Conservation (phyloP, 371 early-diverging fungal genomes). For the Apophysomyces ossiformis region DNA sequence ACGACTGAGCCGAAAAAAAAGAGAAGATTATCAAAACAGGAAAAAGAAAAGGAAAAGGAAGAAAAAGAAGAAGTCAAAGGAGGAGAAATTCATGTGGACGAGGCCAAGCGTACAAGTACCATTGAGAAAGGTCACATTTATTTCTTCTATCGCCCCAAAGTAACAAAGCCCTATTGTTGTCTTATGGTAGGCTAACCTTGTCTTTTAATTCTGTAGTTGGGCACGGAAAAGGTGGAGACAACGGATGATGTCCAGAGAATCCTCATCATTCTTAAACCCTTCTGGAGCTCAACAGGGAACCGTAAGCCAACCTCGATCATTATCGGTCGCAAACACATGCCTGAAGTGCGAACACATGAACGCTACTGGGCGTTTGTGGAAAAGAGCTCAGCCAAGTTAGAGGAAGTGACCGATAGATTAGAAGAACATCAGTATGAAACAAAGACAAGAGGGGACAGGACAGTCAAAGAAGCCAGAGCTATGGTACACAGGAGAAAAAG, state of each 20-base stretch:
- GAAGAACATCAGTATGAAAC: constrained; percentile 42
- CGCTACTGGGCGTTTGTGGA: constrained; percentile 53
- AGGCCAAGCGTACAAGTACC: constrained; percentile 16
- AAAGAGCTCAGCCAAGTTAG: constrained; percentile 28
- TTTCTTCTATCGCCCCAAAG: constrained; percentile 55
- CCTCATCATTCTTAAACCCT: constrained; percentile 48
- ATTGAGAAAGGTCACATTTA: constrained; percentile 45
- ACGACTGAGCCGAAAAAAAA: constrained; percentile 6
- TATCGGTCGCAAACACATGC: constrained; percentile 37
- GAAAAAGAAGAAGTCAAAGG: constrained; percentile 8
- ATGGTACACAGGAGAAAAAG: constrained; percentile 28
- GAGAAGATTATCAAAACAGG: constrained; percentile 14
- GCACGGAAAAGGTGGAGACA: constrained; percentile 21
- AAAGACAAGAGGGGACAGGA: constrained; percentile 46
- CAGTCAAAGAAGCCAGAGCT: constrained; percentile 34
- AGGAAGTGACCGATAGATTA: constrained; percentile 27
- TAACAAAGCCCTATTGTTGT: constrained; percentile 2
- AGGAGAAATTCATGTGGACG: not conserved
- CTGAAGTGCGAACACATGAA: constrained; percentile 17
- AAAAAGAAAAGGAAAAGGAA: constrained; percentile 13
- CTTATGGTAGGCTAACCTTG: not conserved
- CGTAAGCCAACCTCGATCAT: constrained; percentile 37
- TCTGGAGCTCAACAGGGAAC: constrained; percentile 24
- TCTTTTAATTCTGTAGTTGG: constrained; percentile 21
- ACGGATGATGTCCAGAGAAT: constrained; percentile 43